phyloP scores from a whole-genome alignment of 306 rosid species.

The Geum urbanum region DNA sequence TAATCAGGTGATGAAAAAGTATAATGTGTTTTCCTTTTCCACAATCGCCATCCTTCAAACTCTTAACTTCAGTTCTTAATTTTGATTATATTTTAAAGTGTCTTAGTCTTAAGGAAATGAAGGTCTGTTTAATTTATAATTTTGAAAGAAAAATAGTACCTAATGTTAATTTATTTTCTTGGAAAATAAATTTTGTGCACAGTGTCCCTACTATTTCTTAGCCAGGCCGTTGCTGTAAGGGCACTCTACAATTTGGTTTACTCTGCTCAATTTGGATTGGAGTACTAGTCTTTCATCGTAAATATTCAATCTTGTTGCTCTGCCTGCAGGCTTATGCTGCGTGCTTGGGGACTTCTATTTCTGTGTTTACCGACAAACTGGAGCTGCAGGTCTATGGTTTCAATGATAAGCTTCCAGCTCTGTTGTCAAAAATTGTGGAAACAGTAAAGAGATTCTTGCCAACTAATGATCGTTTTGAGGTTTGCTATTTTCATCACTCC shows the following conservation, averaged over 20 bases:
- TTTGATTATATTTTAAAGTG: not conserved
- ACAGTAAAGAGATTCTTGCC: slow-evolving; percentile 68
- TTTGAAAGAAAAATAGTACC: not conserved
- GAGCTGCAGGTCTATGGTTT: slow-evolving; percentile 86
- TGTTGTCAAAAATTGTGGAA: slow-evolving; percentile 57
- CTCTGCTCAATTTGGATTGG: not conserved
- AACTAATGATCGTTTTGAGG: slow-evolving; percentile 68
- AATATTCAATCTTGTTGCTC: not conserved
- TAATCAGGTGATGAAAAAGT: not conserved
- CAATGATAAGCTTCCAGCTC: slow-evolving; percentile 78
- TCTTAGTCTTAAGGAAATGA: not conserved
- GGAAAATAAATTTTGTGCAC: not conserved
- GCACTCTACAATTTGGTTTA: not conserved
- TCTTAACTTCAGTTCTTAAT: not conserved
- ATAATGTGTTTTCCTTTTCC: not conserved
- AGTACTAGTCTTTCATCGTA: not conserved
- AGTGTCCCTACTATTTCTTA: not conserved
- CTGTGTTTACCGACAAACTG: slow-evolving; percentile 62
- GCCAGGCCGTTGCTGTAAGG: not conserved
- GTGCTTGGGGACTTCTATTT: slow-evolving; percentile 83
- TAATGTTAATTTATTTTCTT: not conserved
- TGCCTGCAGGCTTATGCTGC: slow-evolving; percentile 78
- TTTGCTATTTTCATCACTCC: slow-evolving; percentile 15
- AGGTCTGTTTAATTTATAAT: not conserved
- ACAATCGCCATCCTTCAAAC: not conserved